These are phyloP conservation scores for Lentinula guzmanii DNA, from an alignment of 768 basidiomycete species.

Conservation along the genomic window DNA sequence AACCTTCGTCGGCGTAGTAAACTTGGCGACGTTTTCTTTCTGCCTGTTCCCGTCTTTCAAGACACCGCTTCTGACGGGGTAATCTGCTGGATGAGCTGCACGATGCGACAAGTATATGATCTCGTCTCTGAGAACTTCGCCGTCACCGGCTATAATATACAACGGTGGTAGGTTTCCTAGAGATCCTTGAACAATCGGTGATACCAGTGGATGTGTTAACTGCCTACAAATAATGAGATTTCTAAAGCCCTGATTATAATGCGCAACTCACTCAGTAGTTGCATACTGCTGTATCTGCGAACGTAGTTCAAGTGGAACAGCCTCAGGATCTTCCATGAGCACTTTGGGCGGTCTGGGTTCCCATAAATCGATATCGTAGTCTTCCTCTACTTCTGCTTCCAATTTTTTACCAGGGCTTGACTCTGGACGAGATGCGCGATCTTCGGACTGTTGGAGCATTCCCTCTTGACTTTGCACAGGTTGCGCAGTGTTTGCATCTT, in stretches of 20 bases:
- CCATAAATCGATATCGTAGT: constrained; percentile 29
- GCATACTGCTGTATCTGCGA: constrained; percentile 78
- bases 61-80: constrained; percentile 52
- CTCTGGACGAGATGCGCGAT: not conserved
- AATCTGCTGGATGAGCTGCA: constrained; percentile 65
- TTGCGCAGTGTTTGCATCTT: constrained; percentile 8
- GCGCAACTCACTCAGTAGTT: constrained; percentile 52
- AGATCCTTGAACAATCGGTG: constrained; percentile 66
- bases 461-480: constrained; percentile 22
- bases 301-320: constrained; percentile 39
- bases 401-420: not conserved
- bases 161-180: constrained; percentile 73
- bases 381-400: constrained; percentile 3
- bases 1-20: constrained; percentile 50
- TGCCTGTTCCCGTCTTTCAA: constrained; percentile 40
- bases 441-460: constrained; percentile 19
- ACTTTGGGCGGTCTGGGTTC: constrained; percentile 55
- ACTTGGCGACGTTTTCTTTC: constrained; percentile 43
- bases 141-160: constrained; percentile 67
- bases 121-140: constrained; percentile 74
- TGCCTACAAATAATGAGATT: constrained; percentile 28
- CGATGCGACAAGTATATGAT: constrained; percentile 75
- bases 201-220: constrained; percentile 65
- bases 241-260: not conserved
- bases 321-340: constrained; percentile 40